Percentiles rank a stretch among this genome's conserved stretches.
phyloP scores from a whole-genome alignment of 345 rosid genomes.

The Zanthoxylum bungeanum region DNA sequence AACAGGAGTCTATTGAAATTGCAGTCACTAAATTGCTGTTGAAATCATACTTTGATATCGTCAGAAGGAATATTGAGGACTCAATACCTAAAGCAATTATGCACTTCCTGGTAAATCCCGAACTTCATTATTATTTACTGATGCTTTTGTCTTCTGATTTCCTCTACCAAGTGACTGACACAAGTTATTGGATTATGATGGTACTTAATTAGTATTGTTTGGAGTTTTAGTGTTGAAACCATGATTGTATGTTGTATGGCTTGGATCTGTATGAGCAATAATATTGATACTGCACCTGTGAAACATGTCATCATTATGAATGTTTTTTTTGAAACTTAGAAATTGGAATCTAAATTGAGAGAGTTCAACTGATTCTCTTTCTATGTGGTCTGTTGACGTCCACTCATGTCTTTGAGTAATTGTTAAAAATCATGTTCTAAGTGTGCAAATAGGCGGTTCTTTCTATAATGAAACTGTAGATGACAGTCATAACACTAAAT shows the following conservation, averaged over 20 bases:
- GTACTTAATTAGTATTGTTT: background rate
- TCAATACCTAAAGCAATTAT: conserved; percentile 89
- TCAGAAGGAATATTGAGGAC: conserved; percentile 90
- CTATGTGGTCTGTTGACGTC: background rate
- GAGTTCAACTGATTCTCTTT: conserved; percentile 4
- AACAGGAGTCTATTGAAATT: conserved; percentile 78
- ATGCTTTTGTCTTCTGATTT: background rate
- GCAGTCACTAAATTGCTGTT: conserved; percentile 74
- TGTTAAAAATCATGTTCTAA: background rate
- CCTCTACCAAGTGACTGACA: background rate
- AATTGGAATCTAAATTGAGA: background rate
- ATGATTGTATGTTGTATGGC: background rate
- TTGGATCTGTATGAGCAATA: background rate
- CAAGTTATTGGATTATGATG: background rate
- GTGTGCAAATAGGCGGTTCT: background rate
- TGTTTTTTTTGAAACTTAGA: background rate
- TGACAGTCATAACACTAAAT: background rate
- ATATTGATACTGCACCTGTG: background rate
- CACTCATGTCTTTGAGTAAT: background rate
- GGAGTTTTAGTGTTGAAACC: background rate
- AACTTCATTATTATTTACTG: background rate
- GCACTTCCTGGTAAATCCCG: conserved; percentile 79
- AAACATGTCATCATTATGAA: background rate
- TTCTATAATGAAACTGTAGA: background rate
- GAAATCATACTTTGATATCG: conserved; percentile 91